Conservation (phyloP, 1,284 basidiomycete genomes). For the Melampsora larici-populina region DNA sequence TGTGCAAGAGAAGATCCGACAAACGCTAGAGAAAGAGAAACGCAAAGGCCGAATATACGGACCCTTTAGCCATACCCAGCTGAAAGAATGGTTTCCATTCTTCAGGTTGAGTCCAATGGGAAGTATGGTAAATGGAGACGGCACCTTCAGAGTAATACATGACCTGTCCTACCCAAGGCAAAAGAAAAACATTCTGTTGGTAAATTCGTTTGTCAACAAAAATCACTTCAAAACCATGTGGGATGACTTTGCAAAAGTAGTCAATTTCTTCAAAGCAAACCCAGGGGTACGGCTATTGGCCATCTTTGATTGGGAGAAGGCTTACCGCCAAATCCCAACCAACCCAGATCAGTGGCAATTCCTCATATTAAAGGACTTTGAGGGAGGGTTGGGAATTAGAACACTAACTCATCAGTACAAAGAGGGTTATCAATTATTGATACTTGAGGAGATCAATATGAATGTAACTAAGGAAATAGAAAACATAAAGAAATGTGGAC, state of each 20-base stretch:
- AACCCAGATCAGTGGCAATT: constrained; percentile 1
- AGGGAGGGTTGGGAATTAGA: background rate
- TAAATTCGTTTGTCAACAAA: constrained; percentile 6
- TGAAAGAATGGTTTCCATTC: too few species aligned
- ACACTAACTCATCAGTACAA: too few species aligned
- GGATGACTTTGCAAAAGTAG: constrained; percentile 4
- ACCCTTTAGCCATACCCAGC: too few species aligned
- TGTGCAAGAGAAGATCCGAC: too few species aligned
- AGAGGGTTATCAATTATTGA: too few species aligned
- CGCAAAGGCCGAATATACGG: too few species aligned
- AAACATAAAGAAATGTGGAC: too few species aligned
- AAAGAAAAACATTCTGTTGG: background rate
- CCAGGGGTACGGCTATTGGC: background rate
- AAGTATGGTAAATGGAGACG: background rate
- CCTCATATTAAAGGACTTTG: background rate
- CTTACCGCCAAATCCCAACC: background rate
- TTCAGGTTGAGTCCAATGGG: too few species aligned
- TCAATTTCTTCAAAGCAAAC: background rate
- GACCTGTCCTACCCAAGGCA: background rate
- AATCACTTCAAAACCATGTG: background rate
- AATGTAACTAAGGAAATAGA: too few species aligned
- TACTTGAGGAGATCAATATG: too few species aligned
- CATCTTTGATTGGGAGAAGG: too few species aligned
- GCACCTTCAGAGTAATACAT: background rate
- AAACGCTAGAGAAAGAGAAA: too few species aligned